A percentile compares a stretch with the other conserved stretches of the same genome.
Evolutionary conservation across 2,329 filamentous ascomycete species (phyloP).

Genomic region (Sporothrix protearum): DNA sequence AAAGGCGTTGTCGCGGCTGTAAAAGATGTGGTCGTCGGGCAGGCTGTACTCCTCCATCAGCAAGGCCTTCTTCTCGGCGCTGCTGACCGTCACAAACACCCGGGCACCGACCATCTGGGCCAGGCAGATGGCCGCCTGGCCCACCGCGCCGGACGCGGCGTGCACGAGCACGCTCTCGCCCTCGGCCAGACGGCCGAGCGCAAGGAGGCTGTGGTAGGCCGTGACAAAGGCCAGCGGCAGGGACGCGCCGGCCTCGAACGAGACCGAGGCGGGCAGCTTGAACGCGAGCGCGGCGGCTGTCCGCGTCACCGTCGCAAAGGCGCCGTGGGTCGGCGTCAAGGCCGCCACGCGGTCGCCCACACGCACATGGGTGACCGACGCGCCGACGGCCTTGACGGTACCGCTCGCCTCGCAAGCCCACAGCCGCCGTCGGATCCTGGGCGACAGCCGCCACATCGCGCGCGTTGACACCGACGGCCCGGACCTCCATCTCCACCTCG

Average conservation of each 20-base stretch:
- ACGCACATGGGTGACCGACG: slow-evolving; percentile 29
- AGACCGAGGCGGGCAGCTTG: slow-evolving; percentile 39
- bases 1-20: slow-evolving; percentile 36
- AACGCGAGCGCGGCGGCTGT: slow-evolving; percentile 34
- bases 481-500: slow-evolving; percentile 45
- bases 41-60: slow-evolving; percentile 40
- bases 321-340: slow-evolving; percentile 34
- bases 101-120: slow-evolving; percentile 40
- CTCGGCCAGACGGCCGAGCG: slow-evolving; percentile 38
- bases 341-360: slow-evolving; percentile 40
- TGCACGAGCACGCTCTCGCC: slow-evolving; percentile 43
- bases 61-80: slow-evolving; percentile 40
- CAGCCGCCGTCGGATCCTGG: slow-evolving; percentile 38
- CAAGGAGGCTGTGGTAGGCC: slow-evolving; percentile 41
- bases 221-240: slow-evolving; percentile 43
- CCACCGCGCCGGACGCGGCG: slow-evolving; percentile 39
- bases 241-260: slow-evolving; percentile 40
- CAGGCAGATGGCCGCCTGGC: slow-evolving; percentile 41
- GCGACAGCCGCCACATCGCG: slow-evolving; percentile 47
- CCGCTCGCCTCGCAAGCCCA: slow-evolving; percentile 44
- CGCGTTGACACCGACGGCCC: slow-evolving; percentile 43
- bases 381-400: slow-evolving; percentile 33
- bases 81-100: slow-evolving; percentile 44
- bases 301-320: slow-evolving; percentile 37
- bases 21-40: slow-evolving; percentile 38